Evolutionary conservation across 306 rosid genomes (phyloP).

Genomic region (Lathyrus sativus): DNA sequence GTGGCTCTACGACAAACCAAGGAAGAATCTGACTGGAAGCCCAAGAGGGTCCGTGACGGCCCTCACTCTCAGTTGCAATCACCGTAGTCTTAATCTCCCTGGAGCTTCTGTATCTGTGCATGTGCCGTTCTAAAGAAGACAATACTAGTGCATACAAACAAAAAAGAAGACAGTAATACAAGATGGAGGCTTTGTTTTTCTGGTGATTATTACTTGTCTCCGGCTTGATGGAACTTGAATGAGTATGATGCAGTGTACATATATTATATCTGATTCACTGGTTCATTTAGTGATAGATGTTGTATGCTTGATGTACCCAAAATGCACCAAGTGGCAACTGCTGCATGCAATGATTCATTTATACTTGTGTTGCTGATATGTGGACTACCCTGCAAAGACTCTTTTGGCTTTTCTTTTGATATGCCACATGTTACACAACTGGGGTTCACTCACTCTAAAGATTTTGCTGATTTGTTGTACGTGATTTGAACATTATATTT

Average conservation of each 20-base stretch:
- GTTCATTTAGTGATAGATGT: constrained; percentile 23
- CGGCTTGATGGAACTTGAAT: constrained; percentile 17
- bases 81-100: constrained; percentile 28
- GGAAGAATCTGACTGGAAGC: constrained; percentile 80
- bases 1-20: constrained; percentile 72
- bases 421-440: not conserved
- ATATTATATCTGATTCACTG: constrained; percentile 28
- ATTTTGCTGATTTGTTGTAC: not conserved
- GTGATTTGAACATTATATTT: constrained; percentile 7
- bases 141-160: not conserved
- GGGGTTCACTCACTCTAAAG: not conserved
- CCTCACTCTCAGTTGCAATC: constrained; percentile 47
- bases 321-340: constrained; percentile 16
- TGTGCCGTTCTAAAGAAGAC: constrained; percentile 8
- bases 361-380: not conserved
- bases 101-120: constrained; percentile 5
- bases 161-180: constrained; percentile 1
- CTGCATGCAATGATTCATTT: constrained; percentile 23
- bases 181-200: not conserved
- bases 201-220: constrained; percentile 14
- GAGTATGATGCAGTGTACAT: constrained; percentile 2
- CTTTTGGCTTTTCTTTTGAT: not conserved
- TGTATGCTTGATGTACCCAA: not conserved
- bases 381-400: constrained; percentile 12
- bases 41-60: constrained; percentile 68